Conservation (phyloP, 2,329 filamentous ascomycete species). For the Diaporthe citriasiana region DNA sequence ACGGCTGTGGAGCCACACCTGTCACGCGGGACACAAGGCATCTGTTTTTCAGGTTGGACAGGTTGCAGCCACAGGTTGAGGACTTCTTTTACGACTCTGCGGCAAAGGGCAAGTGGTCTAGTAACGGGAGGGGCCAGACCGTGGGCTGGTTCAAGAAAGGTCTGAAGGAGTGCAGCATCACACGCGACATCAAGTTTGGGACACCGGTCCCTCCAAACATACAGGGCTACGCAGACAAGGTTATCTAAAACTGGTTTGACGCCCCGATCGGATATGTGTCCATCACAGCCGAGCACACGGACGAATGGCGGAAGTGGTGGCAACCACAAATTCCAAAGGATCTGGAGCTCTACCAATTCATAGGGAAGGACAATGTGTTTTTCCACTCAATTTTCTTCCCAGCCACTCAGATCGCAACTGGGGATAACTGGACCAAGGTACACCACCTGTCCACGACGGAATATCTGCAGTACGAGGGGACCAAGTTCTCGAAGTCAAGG, state of each 20-base stretch:
- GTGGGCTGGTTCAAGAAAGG: constrained; percentile 75
- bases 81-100: constrained; percentile 73
- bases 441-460: constrained; percentile 81
- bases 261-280: constrained; percentile 84
- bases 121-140: constrained; percentile 73
- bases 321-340: constrained; percentile 69
- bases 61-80: constrained; percentile 75
- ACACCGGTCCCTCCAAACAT: constrained; percentile 46
- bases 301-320: constrained; percentile 84
- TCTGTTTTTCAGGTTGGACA: constrained; percentile 77
- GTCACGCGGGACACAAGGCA: constrained; percentile 77
- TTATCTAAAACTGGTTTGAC: constrained; percentile 81
- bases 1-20: constrained; percentile 70
- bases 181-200: constrained; percentile 80
- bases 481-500: constrained; percentile 82
- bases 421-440: constrained; percentile 80
- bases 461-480: constrained; percentile 78
- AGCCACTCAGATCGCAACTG: constrained; percentile 77
- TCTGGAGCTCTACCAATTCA: constrained; percentile 82
- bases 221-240: constrained; percentile 54
- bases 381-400: constrained; percentile 86
- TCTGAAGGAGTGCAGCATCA: constrained; percentile 78
- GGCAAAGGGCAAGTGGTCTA: constrained; percentile 72
- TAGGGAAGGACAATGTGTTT: constrained; percentile 81
- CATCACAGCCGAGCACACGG: constrained; percentile 81